Base-by-base conservation (phyloP, 805 yeast genomes). In the Cyberlindnera xylosilytica region DNA sequence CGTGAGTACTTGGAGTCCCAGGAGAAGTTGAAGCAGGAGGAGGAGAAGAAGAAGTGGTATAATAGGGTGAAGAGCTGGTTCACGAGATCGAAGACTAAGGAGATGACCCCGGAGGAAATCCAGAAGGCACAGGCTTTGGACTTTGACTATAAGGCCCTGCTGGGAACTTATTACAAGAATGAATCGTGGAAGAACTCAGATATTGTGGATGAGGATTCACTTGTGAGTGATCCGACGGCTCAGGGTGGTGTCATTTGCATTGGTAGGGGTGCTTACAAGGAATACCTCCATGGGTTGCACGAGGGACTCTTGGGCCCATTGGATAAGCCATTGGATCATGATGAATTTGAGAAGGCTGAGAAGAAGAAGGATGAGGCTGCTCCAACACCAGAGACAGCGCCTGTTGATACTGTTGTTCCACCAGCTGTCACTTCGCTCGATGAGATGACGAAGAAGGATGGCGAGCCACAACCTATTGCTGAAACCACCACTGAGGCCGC, bases 211-310 rank as follows among this genome's bases (percentile, higher is more conserved):
- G 75, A 79, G 39, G 82, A 80, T 56, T 69, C 79, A 2, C 62
- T 69, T 24, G 70, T 65, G 4, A 38, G 50, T 2, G 69, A 70
- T 24, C 73, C 78, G 3, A 58, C 60, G 12, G 41, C 70, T 22
- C 76, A 81, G 8, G 97, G 97, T 20, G 99, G 98, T 34, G 83
- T 89, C 11, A 74, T 93, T 17, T 87, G 97, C 60, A 67, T 93
- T 20, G 99, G 99, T 4, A 75, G 99, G 61, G 99, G 99, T 44
- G 91, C 97, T 0, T 93, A 78, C 62, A 91, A 91, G 62, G 99
- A 93, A 69, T 93, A 88, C 60, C 61, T 93, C 40, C 73, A 76
- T 34, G 99, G 99, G 9, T 61, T 93, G 10, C 97, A 93, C 54
- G 99, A 93, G 67, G 99, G 99, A 6, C 72, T 93, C 59, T 64